Percentiles rank a stretch among this genome's conserved stretches.
Evolutionary conservation across 2,329 filamentous ascomycete species (phyloP).

Genomic region (Conoideocrella luteorostrata): DNA sequence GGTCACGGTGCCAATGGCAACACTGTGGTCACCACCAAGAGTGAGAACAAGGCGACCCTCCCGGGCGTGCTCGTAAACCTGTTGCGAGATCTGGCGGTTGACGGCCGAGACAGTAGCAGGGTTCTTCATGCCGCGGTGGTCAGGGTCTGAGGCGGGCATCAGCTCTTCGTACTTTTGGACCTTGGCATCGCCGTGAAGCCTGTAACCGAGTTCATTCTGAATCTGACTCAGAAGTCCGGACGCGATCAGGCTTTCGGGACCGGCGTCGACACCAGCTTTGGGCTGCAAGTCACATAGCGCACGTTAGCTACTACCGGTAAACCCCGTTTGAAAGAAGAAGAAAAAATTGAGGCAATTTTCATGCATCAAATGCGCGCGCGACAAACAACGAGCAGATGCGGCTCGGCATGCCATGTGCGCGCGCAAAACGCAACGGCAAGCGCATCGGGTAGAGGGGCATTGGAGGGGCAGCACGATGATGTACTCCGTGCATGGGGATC

Average conservation of each 20-base stretch:
- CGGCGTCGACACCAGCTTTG: slow-evolving; percentile 88
- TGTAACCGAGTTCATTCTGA: slow-evolving; percentile 79
- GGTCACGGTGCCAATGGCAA: slow-evolving; percentile 88
- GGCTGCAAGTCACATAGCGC: slow-evolving; percentile 55
- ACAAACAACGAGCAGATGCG: no score
- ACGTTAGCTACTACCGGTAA: no score
- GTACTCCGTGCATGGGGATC: no score
- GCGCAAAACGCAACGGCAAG: no score
- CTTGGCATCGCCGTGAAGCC: slow-evolving; percentile 72
- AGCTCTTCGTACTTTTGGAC: slow-evolving; percentile 79
- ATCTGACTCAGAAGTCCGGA: slow-evolving; percentile 81
- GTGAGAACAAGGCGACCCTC: slow-evolving; percentile 85
- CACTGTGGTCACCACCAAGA: slow-evolving; percentile 90
- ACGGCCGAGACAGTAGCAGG: slow-evolving; percentile 80
- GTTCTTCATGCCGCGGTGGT: slow-evolving; percentile 91
- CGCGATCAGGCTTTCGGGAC: slow-evolving; percentile 81
- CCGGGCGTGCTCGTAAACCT: slow-evolving; percentile 82
- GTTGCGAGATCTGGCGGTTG: slow-evolving; percentile 68
- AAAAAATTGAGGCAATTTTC: no score
- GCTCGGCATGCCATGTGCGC: no score
- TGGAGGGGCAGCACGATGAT: no score
- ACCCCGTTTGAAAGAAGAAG: no score
- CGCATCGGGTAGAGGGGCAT: no score
- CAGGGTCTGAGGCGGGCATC: slow-evolving; percentile 65
- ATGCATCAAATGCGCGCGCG: no score